A percentile compares a stretch with the other conserved stretches of the same genome.
phyloP scores from a whole-genome alignment of 1,284 basidiomycete genomes.

The Boletellus dicymbophilus region DNA sequence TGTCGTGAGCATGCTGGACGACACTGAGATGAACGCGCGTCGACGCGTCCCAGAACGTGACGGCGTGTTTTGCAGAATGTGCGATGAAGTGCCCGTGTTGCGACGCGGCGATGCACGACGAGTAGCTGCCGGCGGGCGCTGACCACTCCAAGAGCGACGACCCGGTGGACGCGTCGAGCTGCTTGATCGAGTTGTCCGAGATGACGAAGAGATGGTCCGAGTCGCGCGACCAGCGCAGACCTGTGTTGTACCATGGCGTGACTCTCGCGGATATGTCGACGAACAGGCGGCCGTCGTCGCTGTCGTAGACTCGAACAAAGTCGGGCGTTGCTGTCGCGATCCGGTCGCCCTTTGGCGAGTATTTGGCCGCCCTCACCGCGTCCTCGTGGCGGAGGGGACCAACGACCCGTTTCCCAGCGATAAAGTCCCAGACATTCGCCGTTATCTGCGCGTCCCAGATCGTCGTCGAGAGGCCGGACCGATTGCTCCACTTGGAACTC shows the following conservation, averaged over 20 bases:
- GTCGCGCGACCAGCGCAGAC: too few relatives aligned
- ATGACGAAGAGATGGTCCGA: constrained; percentile 7
- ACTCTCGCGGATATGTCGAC: background rate
- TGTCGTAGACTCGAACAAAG: constrained; percentile 2
- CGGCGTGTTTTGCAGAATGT: background rate
- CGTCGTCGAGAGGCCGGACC: too few relatives aligned
- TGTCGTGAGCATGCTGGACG: constrained; percentile 1
- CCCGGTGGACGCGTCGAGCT: background rate
- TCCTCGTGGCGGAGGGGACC: constrained; percentile 1
- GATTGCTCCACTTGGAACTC: too few relatives aligned
- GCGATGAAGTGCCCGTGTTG: constrained; percentile 1
- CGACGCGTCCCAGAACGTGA: background rate
- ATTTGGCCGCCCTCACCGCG: constrained; percentile 11
- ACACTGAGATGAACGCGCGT: background rate
- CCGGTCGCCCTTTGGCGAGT: constrained; percentile 8
- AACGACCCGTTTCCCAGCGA: background rate
- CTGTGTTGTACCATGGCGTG: constrained; percentile 13
- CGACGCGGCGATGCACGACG: constrained; percentile 11
- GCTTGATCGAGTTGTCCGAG: constrained; percentile 2
- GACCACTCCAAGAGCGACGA: background rate
- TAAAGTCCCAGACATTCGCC: constrained; percentile 6
- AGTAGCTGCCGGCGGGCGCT: constrained; percentile 3
- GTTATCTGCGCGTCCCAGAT: background rate
- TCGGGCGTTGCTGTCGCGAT: constrained; percentile 13
- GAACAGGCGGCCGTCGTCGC: background rate